These are phyloP conservation scores for Keithomyces neogunnii DNA, from an alignment of 2,329 filamentous ascomycete genomes.

Conservation along the genomic window DNA sequence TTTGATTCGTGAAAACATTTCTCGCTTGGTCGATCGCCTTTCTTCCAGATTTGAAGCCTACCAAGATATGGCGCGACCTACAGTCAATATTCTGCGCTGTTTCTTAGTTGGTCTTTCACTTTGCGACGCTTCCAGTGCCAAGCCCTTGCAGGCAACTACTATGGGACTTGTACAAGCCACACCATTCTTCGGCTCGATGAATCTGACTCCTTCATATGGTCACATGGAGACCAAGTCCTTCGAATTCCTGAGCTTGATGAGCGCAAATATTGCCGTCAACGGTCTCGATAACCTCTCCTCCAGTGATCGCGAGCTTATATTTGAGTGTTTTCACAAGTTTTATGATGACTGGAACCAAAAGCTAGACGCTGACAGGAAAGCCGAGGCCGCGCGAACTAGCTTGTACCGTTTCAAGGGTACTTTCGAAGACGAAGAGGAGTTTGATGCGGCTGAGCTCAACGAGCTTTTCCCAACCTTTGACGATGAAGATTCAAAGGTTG, in stretches of 20 bases:
- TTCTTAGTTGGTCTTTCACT: constrained; percentile 68
- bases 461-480: constrained; percentile 75
- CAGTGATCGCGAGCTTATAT: constrained; percentile 44
- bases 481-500: constrained; percentile 30
- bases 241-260: constrained; percentile 31
- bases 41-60: constrained; percentile 66
- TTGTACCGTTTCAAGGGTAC: constrained; percentile 79
- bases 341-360: constrained; percentile 75
- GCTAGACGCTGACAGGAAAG: constrained; percentile 66
- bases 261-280: constrained; percentile 35
- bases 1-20: constrained; percentile 48
- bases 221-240: constrained; percentile 25
- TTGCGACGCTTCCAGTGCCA: constrained; percentile 36
- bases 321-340: constrained; percentile 61
- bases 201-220: constrained; percentile 17
- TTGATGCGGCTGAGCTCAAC: constrained; percentile 65
- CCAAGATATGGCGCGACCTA: constrained; percentile 73
- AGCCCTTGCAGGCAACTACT: constrained; percentile 25
- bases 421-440: constrained; percentile 65
- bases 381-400: constrained; percentile 64
- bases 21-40: constrained; percentile 62
- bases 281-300: constrained; percentile 31
- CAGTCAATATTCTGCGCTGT: constrained; percentile 71
- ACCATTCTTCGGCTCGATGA: constrained; percentile 47
- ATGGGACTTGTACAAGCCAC: constrained; percentile 34